phyloP scores from a whole-genome alignment of 306 rosid genomes.

The Glycine tomentella region DNA sequence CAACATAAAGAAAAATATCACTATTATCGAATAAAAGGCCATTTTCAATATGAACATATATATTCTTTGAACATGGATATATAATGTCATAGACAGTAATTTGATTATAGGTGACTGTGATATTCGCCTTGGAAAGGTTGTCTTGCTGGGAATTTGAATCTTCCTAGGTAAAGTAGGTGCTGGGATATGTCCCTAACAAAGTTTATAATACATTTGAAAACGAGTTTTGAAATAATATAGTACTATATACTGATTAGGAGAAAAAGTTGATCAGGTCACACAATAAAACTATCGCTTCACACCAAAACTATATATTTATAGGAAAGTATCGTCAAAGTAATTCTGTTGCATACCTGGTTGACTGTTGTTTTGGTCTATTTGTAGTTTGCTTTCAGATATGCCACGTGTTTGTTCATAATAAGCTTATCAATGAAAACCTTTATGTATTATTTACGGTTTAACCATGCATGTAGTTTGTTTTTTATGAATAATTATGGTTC shows the following conservation, averaged over 20 bases:
- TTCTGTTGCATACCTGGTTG: neutral
- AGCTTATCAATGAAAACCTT: no score
- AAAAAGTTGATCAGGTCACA: slow-evolving; percentile 15
- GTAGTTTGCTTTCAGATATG: neutral
- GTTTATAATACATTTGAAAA: slow-evolving; percentile 3
- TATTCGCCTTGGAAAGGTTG: no score
- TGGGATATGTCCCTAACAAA: neutral
- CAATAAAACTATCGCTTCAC: neutral
- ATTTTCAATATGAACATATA: no score
- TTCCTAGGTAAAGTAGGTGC: neutral
- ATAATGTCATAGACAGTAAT: no score
- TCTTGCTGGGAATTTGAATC: no score
- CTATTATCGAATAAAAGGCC: no score
- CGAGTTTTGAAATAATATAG: neutral
- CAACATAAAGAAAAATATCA: no score
- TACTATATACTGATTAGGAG: neutral
- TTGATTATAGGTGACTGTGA: no score
- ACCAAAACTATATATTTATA: neutral
- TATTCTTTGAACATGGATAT: no score
- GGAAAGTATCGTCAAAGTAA: neutral
- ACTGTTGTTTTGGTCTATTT: neutral
- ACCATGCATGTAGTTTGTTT: slow-evolving; percentile 24
- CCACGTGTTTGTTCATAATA: neutral
- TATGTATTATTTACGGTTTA: neutral
- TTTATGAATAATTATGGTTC: slow-evolving; percentile 5